Conservation (phyloP, 2,329 filamentous ascomycete genomes). For the Orbilia oligospora region DNA sequence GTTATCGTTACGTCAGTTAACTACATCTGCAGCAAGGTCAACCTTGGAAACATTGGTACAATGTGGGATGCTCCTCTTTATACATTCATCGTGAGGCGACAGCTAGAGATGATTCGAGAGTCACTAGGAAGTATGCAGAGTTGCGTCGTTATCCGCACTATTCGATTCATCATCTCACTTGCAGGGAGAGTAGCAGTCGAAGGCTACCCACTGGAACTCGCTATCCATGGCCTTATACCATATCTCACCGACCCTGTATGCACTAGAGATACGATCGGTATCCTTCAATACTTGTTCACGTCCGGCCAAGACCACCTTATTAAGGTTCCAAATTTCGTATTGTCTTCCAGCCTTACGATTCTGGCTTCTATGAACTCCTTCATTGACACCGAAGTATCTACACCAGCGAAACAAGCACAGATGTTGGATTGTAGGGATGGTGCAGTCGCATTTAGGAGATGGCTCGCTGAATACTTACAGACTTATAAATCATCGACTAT, state of each 20-base stretch:
- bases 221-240: conserved; percentile 82
- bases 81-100: conserved; percentile 79
- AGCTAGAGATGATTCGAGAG: conserved; percentile 85
- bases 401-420: conserved; percentile 87
- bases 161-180: conserved; percentile 84
- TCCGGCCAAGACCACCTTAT: conserved; percentile 77
- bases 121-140: conserved; percentile 89
- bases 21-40: conserved; percentile 76
- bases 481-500: conserved; percentile 72
- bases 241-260: conserved; percentile 88
- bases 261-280: conserved; percentile 88
- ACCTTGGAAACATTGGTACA: conserved; percentile 64
- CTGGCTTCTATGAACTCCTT: conserved; percentile 84
- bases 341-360: conserved; percentile 83
- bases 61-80: conserved; percentile 79
- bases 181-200: conserved; percentile 80
- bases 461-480: conserved; percentile 80
- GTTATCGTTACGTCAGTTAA: conserved; percentile 82
- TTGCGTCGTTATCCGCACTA: conserved; percentile 86
- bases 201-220: conserved; percentile 90
- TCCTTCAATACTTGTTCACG: conserved; percentile 85
- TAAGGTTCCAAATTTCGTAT: conserved; percentile 80
- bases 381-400: conserved; percentile 80
- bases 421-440: conserved; percentile 82
- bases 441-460: conserved; percentile 81